Evolutionary conservation across 1,284 basidiomycete genomes (phyloP), one percentile per base, ranked within the genome.

Genomic region (Earliella scabrosa): DNA sequence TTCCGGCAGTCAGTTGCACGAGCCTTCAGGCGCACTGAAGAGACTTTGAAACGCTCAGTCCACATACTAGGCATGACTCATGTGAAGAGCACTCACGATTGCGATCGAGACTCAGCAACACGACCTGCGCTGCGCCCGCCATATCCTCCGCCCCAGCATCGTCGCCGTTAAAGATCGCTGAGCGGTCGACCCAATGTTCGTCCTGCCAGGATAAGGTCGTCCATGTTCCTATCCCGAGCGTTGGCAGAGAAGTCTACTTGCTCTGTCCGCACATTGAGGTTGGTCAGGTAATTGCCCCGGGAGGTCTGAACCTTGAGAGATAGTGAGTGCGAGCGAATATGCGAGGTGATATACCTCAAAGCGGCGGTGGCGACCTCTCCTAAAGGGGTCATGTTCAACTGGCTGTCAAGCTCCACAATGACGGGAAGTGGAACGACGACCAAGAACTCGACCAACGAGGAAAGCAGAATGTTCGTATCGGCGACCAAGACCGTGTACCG

Each of bases 171-270:
- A 97, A 78, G 69, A 93, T 75, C 18, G 77, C 76, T 0, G 92
- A 87, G 13, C 95, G 86, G 73, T 97, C 93, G 21, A 88, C 78
- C 86, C 95, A 98, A 68, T 98, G 93, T 45, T 94, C 89, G 49
- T 89, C 83, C 70, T 98, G 97, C 92, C 95, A 99, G 81, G 59
- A 98, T 98, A 49, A 97, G 81, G 69, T 98, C 96, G 71, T 99
- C 97, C 88, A 98, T 95, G 58, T 83, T 93, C 31, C 90, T 80
- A 46, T 92, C 91, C 72, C 79, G 79, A 1, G 80, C 77, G 50
- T 66, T 66, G 46, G 77, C 75, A 20, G 78, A 71, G 65, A 95
- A 93, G 60, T 93, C 88, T 60, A 97, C 84, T 58, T 92, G 83
- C 72, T 99, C 97, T 1, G 85, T 88, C 13, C 95, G 86, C 38